Evolutionary conservation across 176 grass and related monocot genomes (phyloP).

Genomic region (Calamus simplicifolius): DNA sequence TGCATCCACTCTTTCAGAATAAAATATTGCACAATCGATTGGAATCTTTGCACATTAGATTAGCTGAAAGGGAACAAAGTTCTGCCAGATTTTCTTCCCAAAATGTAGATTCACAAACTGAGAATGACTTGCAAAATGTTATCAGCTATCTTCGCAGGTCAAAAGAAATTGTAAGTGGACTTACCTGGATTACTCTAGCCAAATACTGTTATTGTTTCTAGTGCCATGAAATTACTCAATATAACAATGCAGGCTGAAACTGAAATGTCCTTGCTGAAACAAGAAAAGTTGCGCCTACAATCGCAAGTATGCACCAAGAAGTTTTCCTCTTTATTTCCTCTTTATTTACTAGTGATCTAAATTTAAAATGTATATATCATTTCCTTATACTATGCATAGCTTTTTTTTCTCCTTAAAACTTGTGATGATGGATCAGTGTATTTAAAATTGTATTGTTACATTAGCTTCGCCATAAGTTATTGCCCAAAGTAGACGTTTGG

Average conservation of each 20-base stretch:
- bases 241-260: slow-evolving; percentile 70
- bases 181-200: neutral
- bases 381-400: too few relatives aligned
- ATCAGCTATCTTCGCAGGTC: slow-evolving; percentile 82
- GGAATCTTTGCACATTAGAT: slow-evolving; percentile 74
- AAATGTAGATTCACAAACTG: slow-evolving; percentile 41
- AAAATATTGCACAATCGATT: slow-evolving; percentile 74
- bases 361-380: too few relatives aligned
- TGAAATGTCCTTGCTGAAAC: slow-evolving; percentile 84
- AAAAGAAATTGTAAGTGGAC: slow-evolving; percentile 93
- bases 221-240: neutral
- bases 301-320: slow-evolving; percentile 53
- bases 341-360: neutral
- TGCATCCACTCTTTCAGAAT: slow-evolving; percentile 37
- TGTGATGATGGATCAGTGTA: too few relatives aligned
- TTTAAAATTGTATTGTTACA: too few relatives aligned
- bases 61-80: slow-evolving; percentile 71
- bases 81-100: slow-evolving; percentile 54
- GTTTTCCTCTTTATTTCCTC: neutral
- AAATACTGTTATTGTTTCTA: too few relatives aligned
- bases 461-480: too few relatives aligned
- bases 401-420: too few relatives aligned
- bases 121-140: slow-evolving; percentile 73
- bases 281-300: slow-evolving; percentile 77
- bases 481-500: too few relatives aligned